Base-by-base conservation (phyloP, 1,139 yeast genomes). In the Nadsonia commutata region DNA sequence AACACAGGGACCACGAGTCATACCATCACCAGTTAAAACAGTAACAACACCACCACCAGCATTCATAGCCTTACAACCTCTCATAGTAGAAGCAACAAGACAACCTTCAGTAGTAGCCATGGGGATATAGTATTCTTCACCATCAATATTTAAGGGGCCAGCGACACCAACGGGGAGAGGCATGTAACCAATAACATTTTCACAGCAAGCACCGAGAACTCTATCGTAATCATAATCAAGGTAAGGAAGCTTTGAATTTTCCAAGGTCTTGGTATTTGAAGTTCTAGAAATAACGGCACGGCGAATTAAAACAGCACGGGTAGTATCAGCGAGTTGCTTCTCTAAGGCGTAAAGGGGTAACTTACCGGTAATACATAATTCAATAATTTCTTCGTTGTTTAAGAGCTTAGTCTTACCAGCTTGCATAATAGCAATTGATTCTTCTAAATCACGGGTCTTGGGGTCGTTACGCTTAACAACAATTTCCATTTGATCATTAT, bases 41-140 rank as follows among this genome's bases (percentile, higher is more conserved):
- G 98, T 85, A 44, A 76, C 70, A 31, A 83, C 94, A 62, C 98
- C 99, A 45, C 97, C 97, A 48, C 98, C 98, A 11, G 93, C 80
- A 61, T 90, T 93, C 54, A 90, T 83, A 20, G 98, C 98, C 63
- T 90, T 90, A 69, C 98, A 90, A 52, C 98, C 99, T 65, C 99
- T 81, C 94, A 85, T 88, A 13, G 98, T 81, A 16, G 97, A 86
- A 1, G 98, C 99, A 51, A 90, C 96, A 48, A 90, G 72, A 67
- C 97, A 90, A 45, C 99, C 99, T 68, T 90, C 99, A 42, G 98
- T 90, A 22, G 99, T 90, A 33, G 99, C 99, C 95, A 90, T 86
- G 41, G 99, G 99, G 53, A 90, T 78, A 63, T 84, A 94, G 60
- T 74, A 81, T 41, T 93, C 76, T 53, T 73, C 77, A 40, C 86